phyloP scores from a whole-genome alignment of 2,329 filamentous ascomycete genomes.

The Exophiala phaeomuriformis region DNA sequence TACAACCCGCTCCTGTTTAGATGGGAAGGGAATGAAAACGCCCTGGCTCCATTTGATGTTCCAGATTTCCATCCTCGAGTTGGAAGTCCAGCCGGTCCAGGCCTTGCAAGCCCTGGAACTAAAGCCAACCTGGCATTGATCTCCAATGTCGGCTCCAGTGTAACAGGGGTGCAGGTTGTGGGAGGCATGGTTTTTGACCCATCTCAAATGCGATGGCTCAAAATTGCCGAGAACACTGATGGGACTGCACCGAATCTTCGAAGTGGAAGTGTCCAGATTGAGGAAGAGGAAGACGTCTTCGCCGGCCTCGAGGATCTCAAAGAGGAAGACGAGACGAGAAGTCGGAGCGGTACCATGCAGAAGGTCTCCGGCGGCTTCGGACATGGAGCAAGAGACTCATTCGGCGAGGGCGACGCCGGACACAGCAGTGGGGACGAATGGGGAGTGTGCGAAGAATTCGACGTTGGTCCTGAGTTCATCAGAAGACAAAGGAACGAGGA shows the following conservation, averaged over 20 bases:
- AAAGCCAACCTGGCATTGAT: conserved; percentile 59
- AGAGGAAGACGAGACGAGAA: conserved; percentile 46
- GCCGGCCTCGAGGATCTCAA: conserved; percentile 90
- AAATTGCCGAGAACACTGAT: conserved; percentile 47
- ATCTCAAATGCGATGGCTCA: conserved; percentile 95
- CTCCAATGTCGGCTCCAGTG: conserved; percentile 74
- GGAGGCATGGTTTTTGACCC: conserved; percentile 99
- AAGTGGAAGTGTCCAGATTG: conserved; percentile 51
- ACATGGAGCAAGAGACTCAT: conserved; percentile 17
- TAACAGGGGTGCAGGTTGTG: conserved; percentile 77
- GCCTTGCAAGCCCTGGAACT: conserved; percentile 20
- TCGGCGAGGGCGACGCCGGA: conserved; percentile 25
- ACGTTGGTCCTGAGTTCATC: conserved; percentile 92
- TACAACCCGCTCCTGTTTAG: conserved; percentile 81
- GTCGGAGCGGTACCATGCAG: conserved; percentile 21
- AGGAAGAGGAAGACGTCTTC: conserved; percentile 89
- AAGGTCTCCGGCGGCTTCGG: conserved; percentile 12
- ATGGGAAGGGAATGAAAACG: conserved; percentile 97
- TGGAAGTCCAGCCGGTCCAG: conserved; percentile 18
- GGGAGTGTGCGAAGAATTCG: conserved; percentile 93
- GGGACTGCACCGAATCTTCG: conserved; percentile 18
- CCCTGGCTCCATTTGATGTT: conserved; percentile 67
- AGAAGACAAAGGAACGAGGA: conserved; percentile 85
- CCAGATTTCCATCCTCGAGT: conserved; percentile 34
- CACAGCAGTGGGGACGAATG: conserved; percentile 51